These are phyloP conservation scores for Auxenochlorella pyrenoidosa DNA, from an alignment of 139 green algal genomes.

Conservation along the genomic window DNA sequence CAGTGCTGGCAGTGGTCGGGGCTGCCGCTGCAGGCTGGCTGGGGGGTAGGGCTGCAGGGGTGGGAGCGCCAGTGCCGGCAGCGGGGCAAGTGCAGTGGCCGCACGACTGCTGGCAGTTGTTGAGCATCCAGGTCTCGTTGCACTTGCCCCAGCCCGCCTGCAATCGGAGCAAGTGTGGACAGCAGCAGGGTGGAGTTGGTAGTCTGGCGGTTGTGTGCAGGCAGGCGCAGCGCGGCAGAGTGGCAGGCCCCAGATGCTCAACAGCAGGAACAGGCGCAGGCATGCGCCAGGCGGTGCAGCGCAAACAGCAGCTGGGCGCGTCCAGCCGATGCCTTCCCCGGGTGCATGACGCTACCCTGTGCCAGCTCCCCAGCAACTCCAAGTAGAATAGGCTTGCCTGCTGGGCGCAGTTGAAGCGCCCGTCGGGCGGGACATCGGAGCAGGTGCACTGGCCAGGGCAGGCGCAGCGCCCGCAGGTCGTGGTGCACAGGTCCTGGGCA, in stretches of 20 bases:
- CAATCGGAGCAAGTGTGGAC: too few species aligned
- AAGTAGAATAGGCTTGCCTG: too few species aligned
- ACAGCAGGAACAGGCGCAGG: too few species aligned
- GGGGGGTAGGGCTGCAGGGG: neutral
- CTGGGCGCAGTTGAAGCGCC: slow-evolving; percentile 3
- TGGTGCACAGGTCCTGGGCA: neutral
- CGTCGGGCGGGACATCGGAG: neutral
- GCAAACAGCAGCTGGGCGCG: too few species aligned
- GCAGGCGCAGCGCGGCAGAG: too few species aligned
- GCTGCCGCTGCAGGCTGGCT: neutral
- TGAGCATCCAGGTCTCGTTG: slow-evolving; percentile 4
- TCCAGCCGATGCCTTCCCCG: too few species aligned
- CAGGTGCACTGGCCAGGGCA: slow-evolving; percentile 18
- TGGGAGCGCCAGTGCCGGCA: neutral
- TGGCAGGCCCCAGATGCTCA: too few species aligned
- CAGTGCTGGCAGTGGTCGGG: neutral
- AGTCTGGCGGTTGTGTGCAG: too few species aligned
- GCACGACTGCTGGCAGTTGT: slow-evolving; percentile 16
- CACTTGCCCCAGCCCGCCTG: slow-evolving; percentile 18
- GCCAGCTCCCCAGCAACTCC: too few species aligned
- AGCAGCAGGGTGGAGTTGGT: too few species aligned
- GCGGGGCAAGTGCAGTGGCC: neutral
- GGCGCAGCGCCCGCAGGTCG: slow-evolving; percentile 15
- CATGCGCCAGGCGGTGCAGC: too few species aligned
- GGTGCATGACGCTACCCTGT: too few species aligned